Base-by-base conservation (phyloP, 208 protist genomes). In the Wallacemonas sp. region DNA sequence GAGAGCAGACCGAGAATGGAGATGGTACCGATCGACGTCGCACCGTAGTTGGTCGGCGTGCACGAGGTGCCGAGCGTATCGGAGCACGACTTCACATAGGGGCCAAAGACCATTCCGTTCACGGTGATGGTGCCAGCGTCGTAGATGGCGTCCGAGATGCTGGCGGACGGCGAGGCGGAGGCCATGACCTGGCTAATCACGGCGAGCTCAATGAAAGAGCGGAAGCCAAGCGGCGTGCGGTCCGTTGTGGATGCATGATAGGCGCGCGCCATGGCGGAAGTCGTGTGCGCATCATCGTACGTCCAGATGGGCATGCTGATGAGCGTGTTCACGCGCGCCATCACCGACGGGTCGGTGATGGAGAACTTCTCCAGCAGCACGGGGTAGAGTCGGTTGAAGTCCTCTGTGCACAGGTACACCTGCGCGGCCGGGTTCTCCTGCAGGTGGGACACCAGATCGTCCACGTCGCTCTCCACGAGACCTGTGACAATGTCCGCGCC, bases 21-120 rank as follows among this genome's bases (percentile, higher is more conserved):
- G 29, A 22, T 59, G 38, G 11, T 32, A 63, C 14, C 25, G 0
- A 86, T 82, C 32, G 29, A 42, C 23, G 67, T 70, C 2, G 84
- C 84, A n/a, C 80, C 84, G 70, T 77, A 90, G 67, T 86, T 90
- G 12, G 28, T 41, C 28, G 61, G 66, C 29, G 45, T 12, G 41
- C 77, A 87, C 22, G 48, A 31, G 3, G 2, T 67, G 5, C 33
- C 28, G 1, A 55, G n/a, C 7, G 26, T n/a, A 31, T 23, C 48
- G 2, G 4, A 20, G 26, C 48, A 55, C 5, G 48, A 55, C 48
- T 55, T 3, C 3, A 20, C 25, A 33, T 61, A 81, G 14, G 66
- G 57, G 1, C 75, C 79, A 29, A 74, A 70, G 3, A 42, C 25
- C 48, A 79, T 67, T 20, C 68, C 72, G 38, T 69, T 65, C 25